Percentiles rank a stretch among this genome's conserved stretches.
Evolutionary conservation across 768 basidiomycete genomes (phyloP).

Genomic region (Suillus cothurnatus): DNA sequence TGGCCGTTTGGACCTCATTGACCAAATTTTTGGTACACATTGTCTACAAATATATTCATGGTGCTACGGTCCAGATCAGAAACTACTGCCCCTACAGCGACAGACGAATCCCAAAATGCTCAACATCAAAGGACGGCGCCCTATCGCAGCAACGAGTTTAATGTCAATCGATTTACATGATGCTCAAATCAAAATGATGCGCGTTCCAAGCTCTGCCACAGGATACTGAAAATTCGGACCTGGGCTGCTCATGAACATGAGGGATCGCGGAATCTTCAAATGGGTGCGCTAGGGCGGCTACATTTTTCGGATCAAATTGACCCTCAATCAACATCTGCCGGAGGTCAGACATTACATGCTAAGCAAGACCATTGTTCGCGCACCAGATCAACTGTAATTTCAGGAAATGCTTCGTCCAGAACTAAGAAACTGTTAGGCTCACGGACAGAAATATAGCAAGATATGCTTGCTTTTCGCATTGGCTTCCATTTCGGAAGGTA

Average conservation of each 20-base stretch:
- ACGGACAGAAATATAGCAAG: background rate
- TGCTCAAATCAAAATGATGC: slow-evolving; percentile 45
- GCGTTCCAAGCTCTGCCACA: slow-evolving; percentile 53
- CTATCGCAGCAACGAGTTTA: background rate
- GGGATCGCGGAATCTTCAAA: slow-evolving; percentile 50
- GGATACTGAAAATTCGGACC: slow-evolving; percentile 44
- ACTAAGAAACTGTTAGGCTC: slow-evolving; percentile 31
- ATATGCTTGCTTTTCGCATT: slow-evolving; percentile 56
- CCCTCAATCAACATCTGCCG: slow-evolving; percentile 48
- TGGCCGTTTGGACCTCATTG: too few species aligned
- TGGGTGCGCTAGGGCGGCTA: slow-evolving; percentile 52
- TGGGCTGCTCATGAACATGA: slow-evolving; percentile 69
- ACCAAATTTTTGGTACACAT: too few species aligned
- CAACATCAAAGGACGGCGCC: background rate
- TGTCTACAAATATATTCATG: background rate
- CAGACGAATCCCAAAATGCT: background rate
- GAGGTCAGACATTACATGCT: background rate
- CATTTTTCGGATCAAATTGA: slow-evolving; percentile 45
- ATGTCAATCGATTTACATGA: background rate
- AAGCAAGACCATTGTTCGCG: slow-evolving; percentile 11
- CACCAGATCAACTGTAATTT: slow-evolving; percentile 64
- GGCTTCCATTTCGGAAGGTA: slow-evolving; percentile 73
- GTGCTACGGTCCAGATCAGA: background rate
- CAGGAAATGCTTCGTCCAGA: slow-evolving; percentile 65
- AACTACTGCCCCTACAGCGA: background rate